Evolutionary conservation across 352 stramenopile species (phyloP), one percentile per base, ranked within the genome.

Genomic region (Globisporangium polare): DNA sequence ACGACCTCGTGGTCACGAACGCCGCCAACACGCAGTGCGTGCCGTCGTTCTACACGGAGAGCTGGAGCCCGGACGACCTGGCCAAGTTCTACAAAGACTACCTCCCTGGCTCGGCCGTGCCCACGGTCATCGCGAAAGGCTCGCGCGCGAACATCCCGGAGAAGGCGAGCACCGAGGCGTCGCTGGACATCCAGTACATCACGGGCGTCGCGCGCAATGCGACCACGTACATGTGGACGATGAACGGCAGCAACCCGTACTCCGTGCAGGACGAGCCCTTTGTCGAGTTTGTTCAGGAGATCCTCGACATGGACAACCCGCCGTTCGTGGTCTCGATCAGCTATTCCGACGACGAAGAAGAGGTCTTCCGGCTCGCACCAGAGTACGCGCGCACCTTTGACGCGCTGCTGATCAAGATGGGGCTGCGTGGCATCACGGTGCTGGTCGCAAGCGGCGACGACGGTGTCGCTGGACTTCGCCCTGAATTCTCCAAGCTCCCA

Each of bases 111-210:
- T 72, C 88, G 6, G 67, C 27, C 1, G 45, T 77, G 5, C 86
- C 86, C 6, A 67, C 31, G 0, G 72, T 95, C 6, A 66, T 91
- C 26, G 74, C 84, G 45, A 82, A 89, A 22, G 78, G 79, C 33
- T 59, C 60, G 7, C 80, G 84, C 18, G 60, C 75, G 18, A 90
- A 92, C 52, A 45, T 62, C 10, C 66, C 69, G 3, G 47, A 65
- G 9, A 51, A 65, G 0, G 64, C 79, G 5, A 86, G 69, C 33
- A 89, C 75, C 0, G 91, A 97, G 67, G 85, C 86, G 12, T 96
- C 84, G 18, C 69, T 98, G 1, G 92, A 98, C 63, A 69, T 97
- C 42, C 83, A 97, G 67, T 97, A 97, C 67, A 80, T 97, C 49
- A 96, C 86, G 18, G 88, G 85, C 17, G 65, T 96, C 15, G 83